Evolutionary conservation across 768 basidiomycete species (phyloP).

Genomic region (Hypsizygus marmoreus): DNA sequence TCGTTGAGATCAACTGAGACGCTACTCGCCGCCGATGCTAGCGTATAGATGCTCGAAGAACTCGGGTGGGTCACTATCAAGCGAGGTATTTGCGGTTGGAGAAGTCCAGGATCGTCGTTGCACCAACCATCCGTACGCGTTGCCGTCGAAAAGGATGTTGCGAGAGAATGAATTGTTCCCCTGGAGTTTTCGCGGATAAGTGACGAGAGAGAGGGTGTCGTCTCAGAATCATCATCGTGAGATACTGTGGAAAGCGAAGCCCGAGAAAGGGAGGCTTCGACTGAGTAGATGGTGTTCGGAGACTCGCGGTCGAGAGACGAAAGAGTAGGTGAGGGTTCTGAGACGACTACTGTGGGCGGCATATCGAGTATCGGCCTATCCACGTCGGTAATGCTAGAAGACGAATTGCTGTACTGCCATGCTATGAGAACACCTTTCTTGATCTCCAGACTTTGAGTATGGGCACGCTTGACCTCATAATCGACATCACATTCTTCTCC

Average conservation of each 20-base stretch:
- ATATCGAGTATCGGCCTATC: constrained; percentile 4
- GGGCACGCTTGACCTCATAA: constrained; percentile 49
- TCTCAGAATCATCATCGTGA: constrained; percentile 3
- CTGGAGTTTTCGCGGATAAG: constrained; percentile 16
- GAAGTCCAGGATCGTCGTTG: constrained; percentile 9
- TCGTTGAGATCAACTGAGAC: constrained; percentile 44
- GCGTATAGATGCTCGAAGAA: constrained; percentile 29
- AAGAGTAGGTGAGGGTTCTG: constrained; percentile 16
- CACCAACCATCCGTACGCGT: constrained; percentile 16
- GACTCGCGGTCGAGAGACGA: constrained; percentile 7
- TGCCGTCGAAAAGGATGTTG: constrained; percentile 12
- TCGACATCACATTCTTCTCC: constrained; percentile 30
- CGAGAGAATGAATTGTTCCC: constrained; percentile 16
- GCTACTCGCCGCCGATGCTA: constrained; percentile 39
- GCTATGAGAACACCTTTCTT: constrained; percentile 47
- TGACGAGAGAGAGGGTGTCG: constrained; percentile 16
- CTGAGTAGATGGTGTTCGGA: constrained; percentile 6
- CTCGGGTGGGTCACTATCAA: constrained; percentile 40
- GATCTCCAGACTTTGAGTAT: constrained; percentile 52
- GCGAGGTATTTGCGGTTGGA: constrained; percentile 22
- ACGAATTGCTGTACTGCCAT: constrained; percentile 25
- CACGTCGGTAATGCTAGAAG: constrained; percentile 5
- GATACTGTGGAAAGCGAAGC: constrained; percentile 6
- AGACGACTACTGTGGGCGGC: constrained; percentile 24
- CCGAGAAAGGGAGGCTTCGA: too few species aligned